These are phyloP conservation scores for Pseudopyricularia cyperi DNA, from an alignment of 2,329 filamentous ascomycete genomes.

Conservation along the genomic window DNA sequence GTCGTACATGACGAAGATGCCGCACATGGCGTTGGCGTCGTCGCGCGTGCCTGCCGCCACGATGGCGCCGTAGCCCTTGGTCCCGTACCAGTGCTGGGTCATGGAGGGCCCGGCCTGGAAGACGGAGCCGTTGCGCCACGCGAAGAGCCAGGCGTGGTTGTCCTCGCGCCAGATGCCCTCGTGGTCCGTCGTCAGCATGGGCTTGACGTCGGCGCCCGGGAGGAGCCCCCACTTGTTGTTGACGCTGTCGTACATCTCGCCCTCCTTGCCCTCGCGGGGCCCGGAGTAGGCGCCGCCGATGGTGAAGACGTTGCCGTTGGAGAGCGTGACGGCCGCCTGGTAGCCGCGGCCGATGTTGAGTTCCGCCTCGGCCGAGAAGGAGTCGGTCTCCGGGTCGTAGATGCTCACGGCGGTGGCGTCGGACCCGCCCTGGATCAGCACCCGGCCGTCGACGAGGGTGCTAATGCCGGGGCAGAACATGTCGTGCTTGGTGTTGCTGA, in stretches of 20 bases:
- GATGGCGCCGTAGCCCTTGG: conserved; percentile 25
- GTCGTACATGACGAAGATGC: conserved; percentile 44
- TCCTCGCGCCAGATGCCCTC: conserved; percentile 30
- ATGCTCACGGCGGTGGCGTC: conserved; percentile 28
- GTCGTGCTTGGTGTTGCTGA: conserved; percentile 22
- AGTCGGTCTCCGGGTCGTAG: conserved; percentile 15
- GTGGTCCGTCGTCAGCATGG: conserved; percentile 32
- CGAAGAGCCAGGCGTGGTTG: conserved; percentile 41
- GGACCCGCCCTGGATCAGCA: conserved; percentile 34
- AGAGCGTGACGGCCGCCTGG: conserved; percentile 26
- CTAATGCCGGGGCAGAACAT: conserved; percentile 39
- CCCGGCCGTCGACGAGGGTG: conserved; percentile 24
- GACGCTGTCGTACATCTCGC: conserved; percentile 26
- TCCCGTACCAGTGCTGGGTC: conserved; percentile 44
- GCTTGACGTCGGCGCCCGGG: conserved; percentile 21
- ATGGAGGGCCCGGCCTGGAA: conserved; percentile 42
- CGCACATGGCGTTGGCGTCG: conserved; percentile 37
- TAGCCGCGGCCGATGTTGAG: conserved; percentile 27
- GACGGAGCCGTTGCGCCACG: conserved; percentile 29
- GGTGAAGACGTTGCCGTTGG: conserved; percentile 31
- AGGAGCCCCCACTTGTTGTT: conserved; percentile 29
- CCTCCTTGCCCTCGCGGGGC: conserved; percentile 27
- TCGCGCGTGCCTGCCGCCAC: conserved; percentile 27
- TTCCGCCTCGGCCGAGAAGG: neutral
- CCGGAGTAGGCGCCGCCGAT: conserved; percentile 38